phyloP scores from a whole-genome alignment of 768 basidiomycete species.

The Nevesoporus exiguus region DNA sequence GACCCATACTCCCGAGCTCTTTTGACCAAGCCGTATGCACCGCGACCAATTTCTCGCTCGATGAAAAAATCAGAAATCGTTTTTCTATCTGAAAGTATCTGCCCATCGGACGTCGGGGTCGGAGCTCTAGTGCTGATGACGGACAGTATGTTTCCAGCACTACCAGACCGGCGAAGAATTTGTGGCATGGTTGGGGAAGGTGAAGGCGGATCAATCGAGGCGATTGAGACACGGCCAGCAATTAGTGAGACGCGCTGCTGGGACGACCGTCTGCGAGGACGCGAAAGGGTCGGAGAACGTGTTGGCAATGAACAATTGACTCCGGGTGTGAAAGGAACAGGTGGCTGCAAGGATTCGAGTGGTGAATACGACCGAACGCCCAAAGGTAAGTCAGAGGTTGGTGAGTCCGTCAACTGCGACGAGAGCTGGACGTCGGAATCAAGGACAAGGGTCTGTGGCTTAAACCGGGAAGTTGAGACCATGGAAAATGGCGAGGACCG shows the following conservation, averaged over 20 bases:
- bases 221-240: constrained; percentile 76
- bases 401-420: constrained; percentile 31
- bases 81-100: constrained; percentile 48
- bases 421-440: constrained; percentile 29
- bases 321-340: constrained; percentile 18
- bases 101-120: constrained; percentile 42
- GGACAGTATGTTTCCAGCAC: constrained; percentile 61
- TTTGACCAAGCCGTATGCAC: constrained; percentile 95
- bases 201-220: constrained; percentile 70
- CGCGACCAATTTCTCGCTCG: constrained; percentile 85
- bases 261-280: constrained; percentile 73
- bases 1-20: constrained; percentile 73
- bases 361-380: constrained; percentile 36
- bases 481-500: constrained; percentile 16
- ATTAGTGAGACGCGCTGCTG: constrained; percentile 83
- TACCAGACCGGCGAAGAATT: constrained; percentile 61
- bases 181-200: constrained; percentile 58
- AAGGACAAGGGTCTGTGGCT: constrained; percentile 20
- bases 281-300: constrained; percentile 55
- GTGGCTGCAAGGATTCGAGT: constrained; percentile 14
- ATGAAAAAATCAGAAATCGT: constrained; percentile 86
- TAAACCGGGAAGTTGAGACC: constrained; percentile 22
- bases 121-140: constrained; percentile 61
- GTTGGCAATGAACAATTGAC: constrained; percentile 32
- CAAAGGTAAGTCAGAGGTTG: constrained; percentile 28